A percentile compares a stretch with the other conserved stretches of the same genome.
phyloP scores from a whole-genome alignment of 495 filamentous ascomycete species.

The Platismatia glauca region DNA sequence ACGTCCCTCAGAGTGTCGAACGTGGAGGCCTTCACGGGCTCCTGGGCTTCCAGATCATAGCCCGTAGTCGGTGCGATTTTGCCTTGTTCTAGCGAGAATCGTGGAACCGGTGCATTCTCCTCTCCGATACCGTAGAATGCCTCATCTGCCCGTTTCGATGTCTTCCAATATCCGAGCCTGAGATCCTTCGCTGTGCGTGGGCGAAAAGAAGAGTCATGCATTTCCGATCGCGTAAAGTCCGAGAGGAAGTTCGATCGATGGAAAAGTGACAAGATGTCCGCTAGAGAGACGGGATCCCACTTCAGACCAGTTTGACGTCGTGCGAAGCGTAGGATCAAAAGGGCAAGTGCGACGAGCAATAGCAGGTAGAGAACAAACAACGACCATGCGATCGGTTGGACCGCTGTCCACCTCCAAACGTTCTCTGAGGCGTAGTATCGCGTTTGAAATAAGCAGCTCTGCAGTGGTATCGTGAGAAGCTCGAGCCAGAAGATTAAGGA shows the following conservation, averaged over 20 bases:
- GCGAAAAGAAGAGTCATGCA: constrained; percentile 39
- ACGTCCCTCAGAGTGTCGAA: constrained; percentile 35
- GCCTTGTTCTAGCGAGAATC: constrained; percentile 45
- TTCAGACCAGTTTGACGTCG: constrained; percentile 57
- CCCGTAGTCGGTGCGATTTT: constrained; percentile 29
- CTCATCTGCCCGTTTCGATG: constrained; percentile 44
- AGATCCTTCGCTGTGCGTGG: constrained; percentile 44
- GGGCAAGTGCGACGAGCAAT: constrained; percentile 46
- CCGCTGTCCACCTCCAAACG: constrained; percentile 68
- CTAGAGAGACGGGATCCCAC: constrained; percentile 77
- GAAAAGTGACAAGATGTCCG: constrained; percentile 65
- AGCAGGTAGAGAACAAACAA: constrained; percentile 65
- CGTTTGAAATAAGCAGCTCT: constrained; percentile 56
- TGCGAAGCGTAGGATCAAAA: constrained; percentile 43
- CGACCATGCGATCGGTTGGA: constrained; percentile 69
- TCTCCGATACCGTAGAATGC: constrained; percentile 61
- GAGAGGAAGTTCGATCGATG: constrained; percentile 68
- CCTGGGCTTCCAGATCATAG: constrained; percentile 39
- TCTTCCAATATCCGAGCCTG: constrained; percentile 75
- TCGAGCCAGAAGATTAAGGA: constrained; percentile 53
- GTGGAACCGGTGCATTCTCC: constrained; percentile 45
- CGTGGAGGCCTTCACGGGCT: constrained; percentile 21
- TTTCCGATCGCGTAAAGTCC: constrained; percentile 57
- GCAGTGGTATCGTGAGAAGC: constrained; percentile 54
- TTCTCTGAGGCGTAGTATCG: constrained; percentile 35